Evolutionary conservation across 1,284 basidiomycete genomes (phyloP), one percentile per base, ranked within the genome.

Genomic region (Leucoagaricus sp.): DNA sequence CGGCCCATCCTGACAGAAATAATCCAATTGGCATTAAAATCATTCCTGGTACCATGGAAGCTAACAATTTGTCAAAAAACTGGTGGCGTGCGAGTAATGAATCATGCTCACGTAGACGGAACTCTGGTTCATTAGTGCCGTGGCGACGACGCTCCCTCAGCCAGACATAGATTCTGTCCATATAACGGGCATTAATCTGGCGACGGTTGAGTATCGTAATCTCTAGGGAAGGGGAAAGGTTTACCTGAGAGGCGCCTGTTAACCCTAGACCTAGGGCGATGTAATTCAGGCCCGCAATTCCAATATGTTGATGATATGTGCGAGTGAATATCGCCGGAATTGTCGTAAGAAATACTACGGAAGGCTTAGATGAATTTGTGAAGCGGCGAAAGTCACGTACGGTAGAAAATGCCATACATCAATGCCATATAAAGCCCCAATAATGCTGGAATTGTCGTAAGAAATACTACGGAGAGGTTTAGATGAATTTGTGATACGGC

Each of bases 1-100:
- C 83, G 0, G 81, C 75, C 89, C 89, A 92, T 12, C 89, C 89
- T 1, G 81, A 70, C 10, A 90, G 69, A 19, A 91, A 67, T 7
- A 90, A 67, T 0, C 89, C 89, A 0, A 80, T 69, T 0, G 85
- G 82, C 5, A 88, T 73, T 1, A 83, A 10, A 1, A 84, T 58
- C 0, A 71, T 71, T 9, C 71, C 85, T 0, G 83, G 76, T 21
- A 89, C 64, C 77, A 91, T 82, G 1, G 81, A 72, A 0, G 84
- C 86, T 86, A 48, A 25, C 25, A 23, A 40, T 64, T 26, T 55
- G 23, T 28, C 50, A 12, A 38, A 10, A 36, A n/a, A 12, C 31
- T 26, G 25, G 21, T 1, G n/a, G 25, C 2, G 33, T 58, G 9
- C 45, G 48, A 28, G 17, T 10, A 13, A 15, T 9, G 10, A 15